Evolutionary conservation across 169 alveolate species (phyloP), one percentile per base, ranked within the genome.

Genomic region (Condylostoma magnum): DNA sequence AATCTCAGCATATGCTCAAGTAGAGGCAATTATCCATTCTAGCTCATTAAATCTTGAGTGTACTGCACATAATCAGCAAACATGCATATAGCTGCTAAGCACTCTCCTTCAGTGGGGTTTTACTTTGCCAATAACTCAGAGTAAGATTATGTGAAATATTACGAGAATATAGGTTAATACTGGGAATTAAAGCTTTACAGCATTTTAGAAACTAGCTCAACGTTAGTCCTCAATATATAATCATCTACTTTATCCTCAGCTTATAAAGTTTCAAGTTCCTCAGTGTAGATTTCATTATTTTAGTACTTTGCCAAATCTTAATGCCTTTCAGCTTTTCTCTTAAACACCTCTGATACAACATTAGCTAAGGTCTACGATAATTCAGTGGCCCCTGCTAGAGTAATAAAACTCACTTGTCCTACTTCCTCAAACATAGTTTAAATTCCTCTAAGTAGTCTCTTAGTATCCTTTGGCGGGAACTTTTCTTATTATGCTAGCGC

Each of bases 61-160:
- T 37, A 18, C 57, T 60, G 56, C 20, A 60, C 71, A 41, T 60
- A 60, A 3, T 60, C 71, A 41, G 36, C 71, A 60, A 60, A 60
- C 1, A 60, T 60, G 57, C 71, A 60, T 8, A 60, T 41, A n/a
- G 71, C 71, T 6, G 71, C 12, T 18, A 60, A 4, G 18, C 36
- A n/a, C 27, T 60, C 71, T 38, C 12, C 28, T 1, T 60, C 71
- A n/a, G 56, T 60, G 18, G 71, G 38, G 1, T n/a, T 15, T 38
- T 36, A 33, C 25, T 60, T 60, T 38, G 43, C 12, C n/a, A 60
- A 41, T 6, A 60, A 10, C 27, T 60, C 41, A n/a, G 41, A 31
- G 31, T 60, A 60, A 52, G 43, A n/a, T 18, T n/a, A 18, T 41
- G 36, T 60, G 57, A 60, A 60, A 27, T 27, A 60, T 15, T 33